Base-by-base conservation (phyloP, 768 basidiomycete species). In the Dendrothele bispora region DNA sequence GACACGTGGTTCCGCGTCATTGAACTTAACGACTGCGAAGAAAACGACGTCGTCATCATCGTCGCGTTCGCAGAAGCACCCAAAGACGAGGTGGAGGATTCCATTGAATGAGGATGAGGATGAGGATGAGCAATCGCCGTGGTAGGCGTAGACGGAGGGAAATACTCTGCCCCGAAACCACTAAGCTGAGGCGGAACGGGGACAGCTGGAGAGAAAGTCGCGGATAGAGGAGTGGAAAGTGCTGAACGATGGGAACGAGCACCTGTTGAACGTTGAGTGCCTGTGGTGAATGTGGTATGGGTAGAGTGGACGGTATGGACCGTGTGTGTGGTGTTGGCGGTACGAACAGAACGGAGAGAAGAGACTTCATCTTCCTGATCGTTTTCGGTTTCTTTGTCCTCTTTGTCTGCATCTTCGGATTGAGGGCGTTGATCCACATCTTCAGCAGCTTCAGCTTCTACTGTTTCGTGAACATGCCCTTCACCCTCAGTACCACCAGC, bases 11-110 rank as follows among this genome's bases (percentile, higher is more conserved):
- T n/a, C n/a, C n/a, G n/a, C n/a, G n/a, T n/a, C n/a, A n/a, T n/a
- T n/a, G n/a, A n/a, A n/a, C n/a, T n/a, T n/a, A n/a, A n/a, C n/a
- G n/a, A n/a, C n/a, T n/a, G n/a, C n/a, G n/a, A n/a, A 14, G 25
- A 25, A 38, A 21, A 26, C 53, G 29, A 60, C 52, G 10, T 51
- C 53, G 7, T 54, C 24, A 24, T 17, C 27, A 37, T 20, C n/a
- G 45, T 27, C 4, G 12, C 32, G 17, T 5, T 7, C 11, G 21
- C 15, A 17, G 14, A 37, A 15, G 36, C 22, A n/a, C 10, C 27
- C n/a, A 20, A 5, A 22, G 34, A 24, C 10, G 25, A 34, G 3
- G 22, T 36, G 15, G 28, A 22, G n/a, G n/a, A n/a, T n/a, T n/a
- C n/a, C n/a, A n/a, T n/a, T n/a, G n/a, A n/a, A n/a, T n/a, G n/a